Evolutionary conservation across 495 filamentous ascomycete species (phyloP), one percentile per base, ranked within the genome.

Genomic region (Penicillium canariense): DNA sequence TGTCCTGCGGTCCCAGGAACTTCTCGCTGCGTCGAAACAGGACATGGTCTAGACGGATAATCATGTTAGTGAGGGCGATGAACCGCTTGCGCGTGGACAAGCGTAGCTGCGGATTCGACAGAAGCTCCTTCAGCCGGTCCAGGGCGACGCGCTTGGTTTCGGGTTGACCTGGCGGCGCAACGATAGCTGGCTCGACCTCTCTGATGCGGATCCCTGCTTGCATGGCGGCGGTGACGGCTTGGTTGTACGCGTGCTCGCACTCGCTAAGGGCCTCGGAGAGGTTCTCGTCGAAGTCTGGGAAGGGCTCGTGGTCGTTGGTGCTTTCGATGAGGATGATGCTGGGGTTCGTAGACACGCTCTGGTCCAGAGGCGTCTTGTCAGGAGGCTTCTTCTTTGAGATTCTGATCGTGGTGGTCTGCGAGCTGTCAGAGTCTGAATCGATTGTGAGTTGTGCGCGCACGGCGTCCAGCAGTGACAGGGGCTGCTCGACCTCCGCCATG

Each of bases 201-300:
- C 28, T 35, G 11, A 32, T 43, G 4, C 57, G 63, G 22, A 60
- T 59, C 14, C 60, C 45, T 0, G 55, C 54, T 22, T 69, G 62
- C 25, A 63, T 50, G 8, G 64, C 62, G 18, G 60, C 63, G 7
- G 56, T 51, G 40, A 74, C 45, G 4, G 68, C 64, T 15, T 58
- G 54, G 0, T 59, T 49, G 39, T 67, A 66, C 3, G 59, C 59
- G 18, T 59, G 27, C 0, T 58, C 52, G 17, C 44, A 35, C 28
- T 62, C 61, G 3, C 50, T 38, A 7, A 43, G 32, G 2, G 43
- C 26, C 28, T 63, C 50, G 7, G 49, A 14, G 2, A n/a, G 59
- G 4, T 9, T 55, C 9, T 67, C 64, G 23, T 67, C 55, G 50
- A 68, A 76, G 4, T 63, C 63, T 1, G 71, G 71, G 40, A 76